Base-by-base conservation (phyloP, 2,329 filamentous ascomycete genomes). In the Leptodontidium sp. region DNA sequence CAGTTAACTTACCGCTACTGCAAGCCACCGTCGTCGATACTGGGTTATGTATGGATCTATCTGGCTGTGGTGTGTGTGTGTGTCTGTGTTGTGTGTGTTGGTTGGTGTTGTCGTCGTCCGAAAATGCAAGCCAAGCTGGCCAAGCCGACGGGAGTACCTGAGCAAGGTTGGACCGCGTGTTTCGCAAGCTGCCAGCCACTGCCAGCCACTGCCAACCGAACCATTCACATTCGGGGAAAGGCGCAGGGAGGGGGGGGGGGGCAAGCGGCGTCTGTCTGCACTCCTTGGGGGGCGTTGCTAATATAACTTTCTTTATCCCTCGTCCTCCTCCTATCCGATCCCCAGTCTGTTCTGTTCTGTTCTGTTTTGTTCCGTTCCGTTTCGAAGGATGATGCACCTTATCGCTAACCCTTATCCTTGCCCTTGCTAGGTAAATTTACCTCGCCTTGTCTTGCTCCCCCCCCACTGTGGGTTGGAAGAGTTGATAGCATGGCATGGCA, bases 81-180 rank as follows among this genome's bases (percentile, higher is more conserved):
- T 17, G 21, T 21, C 21, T 21, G 21, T 21, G 21, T 21, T 21
- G 21, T 21, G 21, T 21, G 21, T 21, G 21, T 21, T 21, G 21
- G 21, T 21, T 21, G 21, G 14, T 35, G 35, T 17, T 40, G 32
- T 43, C 45, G 57, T 59, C 57, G 57, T 59, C 38, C 57, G 49
- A 26, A 43, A 14, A 49, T 32, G 38, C 38, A 45, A 7, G n/a
- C 47, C 50, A 29, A 32, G 26, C 50, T 29, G 24, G n/a, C 1
- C 47, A 57, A 40, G 17, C 17, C 58, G 26, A 35, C 65, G 59
- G 29, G 29, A 32, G 29, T 32, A 32, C 29, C 43, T 52, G 40
- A 67, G 14, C 40, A 47, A 64, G 52, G 61, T 50, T 53, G 61
- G 57, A 57, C 65, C 24, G 66, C 47, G 24, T 64, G 66, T 69